Evolutionary conservation across 768 basidiomycete species (phyloP), one percentile per base, ranked within the genome.

Genomic region (Phaffia tasmanica): DNA sequence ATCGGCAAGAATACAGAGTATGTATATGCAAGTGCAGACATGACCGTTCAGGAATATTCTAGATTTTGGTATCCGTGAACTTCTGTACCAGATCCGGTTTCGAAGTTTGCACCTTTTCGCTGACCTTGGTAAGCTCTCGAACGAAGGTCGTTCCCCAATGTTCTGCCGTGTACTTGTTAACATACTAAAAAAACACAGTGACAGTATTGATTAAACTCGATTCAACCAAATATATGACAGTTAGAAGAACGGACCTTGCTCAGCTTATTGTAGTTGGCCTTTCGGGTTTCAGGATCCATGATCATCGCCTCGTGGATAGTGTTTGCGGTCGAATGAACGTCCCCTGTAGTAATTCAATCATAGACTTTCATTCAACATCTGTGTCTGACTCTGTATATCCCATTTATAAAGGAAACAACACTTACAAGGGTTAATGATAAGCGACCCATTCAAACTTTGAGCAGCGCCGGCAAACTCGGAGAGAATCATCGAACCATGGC

Each of bases 401-500:
- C 49, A 70, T 68, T 54, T 51, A 30, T 8, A 21, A 58, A 25
- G 1, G 49, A n/a, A 56, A 57, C 25, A 15, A 19, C n/a, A 73
- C 72, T 69, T 50, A 75, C 75, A 77, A 25, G 95, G 95, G 79
- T 99, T 99, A 73, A 98, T 91, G 74, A 99, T 91, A 71, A 99
- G 82, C 46, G 87, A 88, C 25, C 95, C 95, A 75, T 98, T 97
- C 69, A 99, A 66, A 16, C 72, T 74, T 78, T 97, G 93, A 19
- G 91, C 93, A 14, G 95, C 95, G 32, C 95, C 95, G 3, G 95
- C 94, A 71, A 99, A 98, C 76, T 99, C 95, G 72, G 92, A 95
- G 16, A 99, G 82, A 75, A 99, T 95, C 87, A 99, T 90, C 21
- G 88, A 88, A 51, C 95, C 95, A 74, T 97, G 90, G 16, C 87